These are phyloP conservation scores for Phytopythium aichiense DNA, from an alignment of 352 stramenopile genomes.

Conservation along the genomic window DNA sequence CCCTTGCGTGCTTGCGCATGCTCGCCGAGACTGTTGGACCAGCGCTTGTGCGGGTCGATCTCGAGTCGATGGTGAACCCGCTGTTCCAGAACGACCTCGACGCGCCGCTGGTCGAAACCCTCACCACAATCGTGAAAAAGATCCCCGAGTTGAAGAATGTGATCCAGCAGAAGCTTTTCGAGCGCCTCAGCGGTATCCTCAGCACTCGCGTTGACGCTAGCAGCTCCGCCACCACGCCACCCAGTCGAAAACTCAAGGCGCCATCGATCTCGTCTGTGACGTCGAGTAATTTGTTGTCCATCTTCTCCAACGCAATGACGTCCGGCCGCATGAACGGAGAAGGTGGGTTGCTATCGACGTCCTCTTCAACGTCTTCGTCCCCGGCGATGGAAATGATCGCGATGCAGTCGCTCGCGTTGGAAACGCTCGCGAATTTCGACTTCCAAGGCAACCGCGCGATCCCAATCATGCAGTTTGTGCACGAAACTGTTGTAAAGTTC, in stretches of 20 bases:
- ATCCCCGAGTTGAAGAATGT: slow-evolving; percentile 70
- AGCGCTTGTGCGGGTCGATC: slow-evolving; percentile 70
- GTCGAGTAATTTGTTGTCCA: slow-evolving; percentile 64
- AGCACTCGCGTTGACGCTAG: slow-evolving; percentile 42
- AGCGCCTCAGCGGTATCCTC: slow-evolving; percentile 73
- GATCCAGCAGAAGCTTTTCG: slow-evolving; percentile 83
- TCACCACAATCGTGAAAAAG: slow-evolving; percentile 83
- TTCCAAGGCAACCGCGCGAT: slow-evolving; percentile 84
- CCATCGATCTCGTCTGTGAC: slow-evolving; percentile 66
- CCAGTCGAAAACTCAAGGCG: slow-evolving; percentile 66
- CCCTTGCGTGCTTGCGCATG: slow-evolving; percentile 79
- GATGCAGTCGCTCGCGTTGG: slow-evolving; percentile 81
- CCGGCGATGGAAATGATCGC: slow-evolving; percentile 38
- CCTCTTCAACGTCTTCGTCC: slow-evolving; percentile 28
- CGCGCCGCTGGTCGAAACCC: slow-evolving; percentile 71
- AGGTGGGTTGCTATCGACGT: slow-evolving; percentile 14
- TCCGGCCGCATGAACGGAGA: slow-evolving; percentile 3
- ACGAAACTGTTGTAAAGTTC: slow-evolving; percentile 86
- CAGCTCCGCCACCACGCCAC: slow-evolving; percentile 45
- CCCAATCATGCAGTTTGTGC: slow-evolving; percentile 86
- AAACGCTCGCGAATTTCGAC: slow-evolving; percentile 84
- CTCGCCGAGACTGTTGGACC: slow-evolving; percentile 71
- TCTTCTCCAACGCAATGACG: slow-evolving; percentile 47
- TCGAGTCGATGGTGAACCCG: slow-evolving; percentile 73
- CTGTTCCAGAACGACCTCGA: slow-evolving; percentile 86